These are phyloP conservation scores for Nitzschia putrida DNA, from an alignment of 108 stramenopile species.

Conservation along the genomic window DNA sequence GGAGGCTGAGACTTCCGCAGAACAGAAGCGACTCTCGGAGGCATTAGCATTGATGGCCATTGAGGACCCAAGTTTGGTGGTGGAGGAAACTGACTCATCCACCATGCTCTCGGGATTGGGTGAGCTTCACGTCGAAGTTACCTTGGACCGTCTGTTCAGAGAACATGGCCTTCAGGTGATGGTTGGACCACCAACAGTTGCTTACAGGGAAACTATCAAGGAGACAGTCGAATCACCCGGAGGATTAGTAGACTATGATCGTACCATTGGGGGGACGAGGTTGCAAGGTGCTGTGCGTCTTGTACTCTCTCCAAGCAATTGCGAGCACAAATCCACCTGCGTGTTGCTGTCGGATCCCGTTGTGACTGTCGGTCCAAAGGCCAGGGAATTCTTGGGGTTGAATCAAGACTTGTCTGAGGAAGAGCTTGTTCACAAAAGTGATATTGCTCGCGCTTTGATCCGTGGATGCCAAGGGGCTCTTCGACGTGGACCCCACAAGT, in stretches of 20 bases:
- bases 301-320: slow-evolving; percentile 37
- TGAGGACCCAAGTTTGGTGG: slow-evolving; percentile 85
- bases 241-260: slow-evolving; percentile 74
- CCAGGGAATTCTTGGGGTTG: slow-evolving; percentile 61
- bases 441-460: slow-evolving; percentile 61
- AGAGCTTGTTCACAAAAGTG: slow-evolving; percentile 52
- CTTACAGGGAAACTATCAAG: slow-evolving; percentile 77
- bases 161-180: slow-evolving; percentile 76
- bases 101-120: slow-evolving; percentile 84
- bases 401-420: slow-evolving; percentile 50
- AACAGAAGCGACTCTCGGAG: slow-evolving; percentile 66
- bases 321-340: slow-evolving; percentile 41
- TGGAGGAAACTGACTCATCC: slow-evolving; percentile 77
- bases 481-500: slow-evolving; percentile 67
- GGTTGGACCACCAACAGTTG: slow-evolving; percentile 76
- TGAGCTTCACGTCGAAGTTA: slow-evolving; percentile 87
- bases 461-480: slow-evolving; percentile 78
- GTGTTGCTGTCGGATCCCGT: slow-evolving; percentile 61
- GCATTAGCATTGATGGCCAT: slow-evolving; percentile 65
- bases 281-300: slow-evolving; percentile 74
- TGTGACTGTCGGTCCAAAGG: slow-evolving; percentile 61
- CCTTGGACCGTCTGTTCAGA: slow-evolving; percentile 71
- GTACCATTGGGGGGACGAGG: slow-evolving; percentile 73
- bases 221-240: slow-evolving; percentile 58
- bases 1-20: slow-evolving; percentile 65